phyloP scores from a whole-genome alignment of 768 basidiomycete species.

The Suillus bovinus region DNA sequence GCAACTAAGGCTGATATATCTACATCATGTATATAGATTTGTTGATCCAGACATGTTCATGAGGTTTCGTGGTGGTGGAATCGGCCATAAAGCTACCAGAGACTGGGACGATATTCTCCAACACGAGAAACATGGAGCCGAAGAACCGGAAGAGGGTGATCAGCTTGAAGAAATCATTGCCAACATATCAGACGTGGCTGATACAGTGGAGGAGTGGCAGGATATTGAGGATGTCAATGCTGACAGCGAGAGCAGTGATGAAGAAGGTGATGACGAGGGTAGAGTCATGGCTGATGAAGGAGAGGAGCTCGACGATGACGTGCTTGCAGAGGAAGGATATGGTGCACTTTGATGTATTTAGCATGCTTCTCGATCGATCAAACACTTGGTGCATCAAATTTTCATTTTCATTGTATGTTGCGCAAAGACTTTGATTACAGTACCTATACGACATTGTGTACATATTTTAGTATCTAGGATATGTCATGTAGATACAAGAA shows the following conservation, averaged over 20 bases:
- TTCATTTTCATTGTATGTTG: too few species aligned
- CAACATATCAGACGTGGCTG: not conserved
- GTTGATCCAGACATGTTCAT: slow-evolving; percentile 44
- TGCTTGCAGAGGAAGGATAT: not conserved
- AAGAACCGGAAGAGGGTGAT: not conserved
- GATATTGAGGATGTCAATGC: not conserved
- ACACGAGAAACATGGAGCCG: not conserved
- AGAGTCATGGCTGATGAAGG: not conserved
- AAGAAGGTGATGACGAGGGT: not conserved
- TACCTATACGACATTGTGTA: too few species aligned
- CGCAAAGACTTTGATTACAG: too few species aligned
- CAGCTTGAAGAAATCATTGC: not conserved
- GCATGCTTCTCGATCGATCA: too few species aligned
- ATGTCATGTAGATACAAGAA: too few species aligned
- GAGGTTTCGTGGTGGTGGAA: slow-evolving; percentile 30
- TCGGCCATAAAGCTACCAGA: slow-evolving; percentile 28
- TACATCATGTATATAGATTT: not conserved
- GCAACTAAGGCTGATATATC: not conserved
- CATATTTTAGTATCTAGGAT: too few species aligned
- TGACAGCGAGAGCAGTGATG: not conserved
- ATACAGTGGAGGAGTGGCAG: not conserved
- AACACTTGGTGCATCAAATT: too few species aligned
- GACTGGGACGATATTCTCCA: not conserved
- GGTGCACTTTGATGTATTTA: too few species aligned
- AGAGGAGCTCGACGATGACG: not conserved